A percentile compares a stretch with the other conserved stretches of the same genome.
Conservation (phyloP, 306 rosid genomes). For the Rosa chinensis region DNA sequence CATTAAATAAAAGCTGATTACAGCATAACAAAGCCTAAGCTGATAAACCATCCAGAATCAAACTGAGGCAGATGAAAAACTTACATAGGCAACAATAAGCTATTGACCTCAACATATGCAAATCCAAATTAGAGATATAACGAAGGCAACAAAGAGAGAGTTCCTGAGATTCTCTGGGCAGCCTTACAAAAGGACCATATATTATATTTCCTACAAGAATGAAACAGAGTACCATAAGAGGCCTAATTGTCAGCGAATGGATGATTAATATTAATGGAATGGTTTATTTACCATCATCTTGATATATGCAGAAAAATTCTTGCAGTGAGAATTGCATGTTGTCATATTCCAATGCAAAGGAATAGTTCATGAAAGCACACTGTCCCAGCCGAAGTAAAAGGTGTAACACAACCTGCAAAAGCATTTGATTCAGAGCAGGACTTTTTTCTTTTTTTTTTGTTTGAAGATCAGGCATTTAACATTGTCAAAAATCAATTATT, state of each 20-base stretch:
- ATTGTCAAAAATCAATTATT: neutral
- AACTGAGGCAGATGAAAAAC: conserved; percentile 29
- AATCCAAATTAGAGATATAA: conserved; percentile 67
- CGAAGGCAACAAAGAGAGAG: conserved; percentile 67
- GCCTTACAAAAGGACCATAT: conserved; percentile 74
- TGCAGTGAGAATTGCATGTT: conserved; percentile 53
- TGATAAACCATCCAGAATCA: conserved; percentile 15
- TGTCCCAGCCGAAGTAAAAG: conserved; percentile 73
- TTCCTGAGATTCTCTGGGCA: conserved; percentile 76
- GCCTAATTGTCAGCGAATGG: conserved; percentile 15
- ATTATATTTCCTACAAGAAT: conserved; percentile 51
- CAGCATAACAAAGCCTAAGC: too few species aligned
- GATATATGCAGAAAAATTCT: conserved; percentile 45
- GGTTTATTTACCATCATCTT: conserved; percentile 55
- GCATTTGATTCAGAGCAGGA: neutral
- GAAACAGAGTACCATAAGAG: conserved; percentile 25
- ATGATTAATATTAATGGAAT: neutral
- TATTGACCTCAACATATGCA: conserved; percentile 56
- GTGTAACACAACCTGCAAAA: conserved; percentile 56
- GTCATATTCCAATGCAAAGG: conserved; percentile 55
- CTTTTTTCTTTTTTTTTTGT: too few species aligned
- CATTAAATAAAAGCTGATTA: neutral
- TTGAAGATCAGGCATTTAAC: neutral
- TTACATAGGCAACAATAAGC: conserved; percentile 76
- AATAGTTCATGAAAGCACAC: conserved; percentile 47